Conservation (phyloP, 768 basidiomycete species). For the Tulasnella sp. region DNA sequence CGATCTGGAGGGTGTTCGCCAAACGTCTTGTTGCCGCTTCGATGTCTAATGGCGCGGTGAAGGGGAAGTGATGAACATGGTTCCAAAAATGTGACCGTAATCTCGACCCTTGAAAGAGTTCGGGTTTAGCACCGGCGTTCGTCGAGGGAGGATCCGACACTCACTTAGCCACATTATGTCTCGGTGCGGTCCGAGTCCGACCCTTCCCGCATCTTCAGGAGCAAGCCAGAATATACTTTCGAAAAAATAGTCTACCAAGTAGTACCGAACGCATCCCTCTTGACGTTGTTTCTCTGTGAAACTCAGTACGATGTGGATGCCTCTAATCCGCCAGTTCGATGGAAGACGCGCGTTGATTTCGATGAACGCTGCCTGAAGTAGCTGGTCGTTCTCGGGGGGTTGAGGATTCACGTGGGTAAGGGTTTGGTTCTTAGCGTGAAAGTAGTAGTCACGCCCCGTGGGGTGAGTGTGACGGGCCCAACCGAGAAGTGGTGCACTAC, state of each 20-base stretch:
- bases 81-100: background rate
- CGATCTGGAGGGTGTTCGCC: background rate
- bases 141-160: background rate
- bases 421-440: background rate
- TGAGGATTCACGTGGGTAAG: background rate
- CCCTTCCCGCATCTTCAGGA: background rate
- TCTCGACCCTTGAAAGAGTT: background rate
- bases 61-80: background rate
- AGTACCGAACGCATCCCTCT: background rate
- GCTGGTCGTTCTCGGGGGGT: background rate
- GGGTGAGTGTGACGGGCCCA: background rate
- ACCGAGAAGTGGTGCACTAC: background rate
- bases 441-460: background rate
- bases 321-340: background rate
- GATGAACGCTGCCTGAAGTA: background rate
- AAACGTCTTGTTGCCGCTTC: background rate
- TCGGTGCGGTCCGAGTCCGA: background rate
- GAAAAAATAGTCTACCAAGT: background rate
- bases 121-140: background rate
- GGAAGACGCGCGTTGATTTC: background rate
- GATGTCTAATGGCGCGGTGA: background rate
- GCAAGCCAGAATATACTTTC: background rate
- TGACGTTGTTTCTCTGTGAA: background rate
- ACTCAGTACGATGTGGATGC: background rate
- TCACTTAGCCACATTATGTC: background rate